Evolutionary conservation across 2,329 filamentous ascomycete genomes (phyloP).

Genomic region (Colletotrichum spinosum): DNA sequence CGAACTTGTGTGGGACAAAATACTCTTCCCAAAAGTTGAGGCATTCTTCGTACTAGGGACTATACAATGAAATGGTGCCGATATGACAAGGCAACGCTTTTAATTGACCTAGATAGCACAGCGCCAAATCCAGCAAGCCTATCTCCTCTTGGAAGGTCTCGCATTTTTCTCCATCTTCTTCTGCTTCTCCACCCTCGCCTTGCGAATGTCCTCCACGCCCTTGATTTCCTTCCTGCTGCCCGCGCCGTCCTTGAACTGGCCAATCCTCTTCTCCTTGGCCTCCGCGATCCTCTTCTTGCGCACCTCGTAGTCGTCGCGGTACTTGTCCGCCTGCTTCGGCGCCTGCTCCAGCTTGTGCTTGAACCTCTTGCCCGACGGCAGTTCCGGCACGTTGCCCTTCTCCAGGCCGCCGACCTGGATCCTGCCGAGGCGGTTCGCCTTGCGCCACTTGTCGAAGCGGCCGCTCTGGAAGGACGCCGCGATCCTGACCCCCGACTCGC

Average conservation of each 20-base stretch:
- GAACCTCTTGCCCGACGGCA: slow-evolving; percentile 66
- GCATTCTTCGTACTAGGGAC: too few relatives aligned
- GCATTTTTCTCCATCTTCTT: slow-evolving; percentile 88
- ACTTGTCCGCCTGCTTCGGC: slow-evolving; percentile 94
- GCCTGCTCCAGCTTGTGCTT: slow-evolving; percentile 89
- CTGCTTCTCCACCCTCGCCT: slow-evolving; percentile 82
- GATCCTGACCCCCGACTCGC: slow-evolving; percentile 96
- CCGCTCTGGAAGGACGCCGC: slow-evolving; percentile 93
- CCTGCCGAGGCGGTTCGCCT: slow-evolving; percentile 82
- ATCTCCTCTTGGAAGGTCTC: slow-evolving; percentile 71
- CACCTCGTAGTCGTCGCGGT: slow-evolving; percentile 87
- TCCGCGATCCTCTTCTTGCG: slow-evolving; percentile 91
- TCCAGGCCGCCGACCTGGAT: slow-evolving; percentile 87
- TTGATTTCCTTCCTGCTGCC: slow-evolving; percentile 84
- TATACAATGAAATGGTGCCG: too few relatives aligned
- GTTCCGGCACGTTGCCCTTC: slow-evolving; percentile 49
- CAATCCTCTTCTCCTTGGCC: slow-evolving; percentile 85
- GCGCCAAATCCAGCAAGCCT: not conserved
- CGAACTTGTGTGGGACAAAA: too few relatives aligned
- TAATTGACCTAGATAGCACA: not conserved
- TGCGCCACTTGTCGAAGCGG: slow-evolving; percentile 92
- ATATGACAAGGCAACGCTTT: not conserved
- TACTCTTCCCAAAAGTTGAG: too few relatives aligned
- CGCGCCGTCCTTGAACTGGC: slow-evolving; percentile 77
- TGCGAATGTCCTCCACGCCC: slow-evolving; percentile 85